phyloP scores from a whole-genome alignment of 805 yeast genomes.

The Kazachstania taianensis region DNA sequence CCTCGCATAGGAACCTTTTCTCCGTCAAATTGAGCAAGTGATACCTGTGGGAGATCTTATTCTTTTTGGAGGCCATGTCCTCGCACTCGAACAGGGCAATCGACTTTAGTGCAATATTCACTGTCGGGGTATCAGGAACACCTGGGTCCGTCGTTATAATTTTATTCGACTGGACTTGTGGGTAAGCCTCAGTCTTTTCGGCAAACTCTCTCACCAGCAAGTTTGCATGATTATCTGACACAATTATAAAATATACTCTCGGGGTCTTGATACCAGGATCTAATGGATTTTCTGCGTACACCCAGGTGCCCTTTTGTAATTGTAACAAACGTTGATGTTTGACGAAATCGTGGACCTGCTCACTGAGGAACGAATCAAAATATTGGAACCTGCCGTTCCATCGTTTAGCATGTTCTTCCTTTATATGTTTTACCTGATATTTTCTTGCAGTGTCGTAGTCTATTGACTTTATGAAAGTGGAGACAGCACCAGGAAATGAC shows the following conservation, averaged over 20 bases:
- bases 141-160: conserved; percentile 7
- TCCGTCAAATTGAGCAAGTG: conserved; percentile 47
- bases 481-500: conserved; percentile 34
- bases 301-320: conserved; percentile 75
- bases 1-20: conserved; percentile 47
- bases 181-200: conserved; percentile 37
- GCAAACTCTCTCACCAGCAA: conserved; percentile 52
- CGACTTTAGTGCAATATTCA: conserved; percentile 40
- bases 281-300: conserved; percentile 49
- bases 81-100: conserved; percentile 42
- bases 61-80: conserved; percentile 29
- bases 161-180: conserved; percentile 51
- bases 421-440: conserved; percentile 40
- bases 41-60: conserved; percentile 22
- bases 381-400: conserved; percentile 40
- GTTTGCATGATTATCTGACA: conserved; percentile 58
- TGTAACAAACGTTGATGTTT: conserved; percentile 65
- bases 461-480: conserved; percentile 33
- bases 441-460: conserved; percentile 44
- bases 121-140: conserved; percentile 15
- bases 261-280: conserved; percentile 21
- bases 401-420: conserved; percentile 25
- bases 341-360: conserved; percentile 60
- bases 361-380: conserved; percentile 41
- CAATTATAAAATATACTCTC: conserved; percentile 44